Evolutionary conservation across 768 basidiomycete genomes (phyloP), one percentile per base, ranked within the genome.

Genomic region (Rubroboletus pulcherrimus): DNA sequence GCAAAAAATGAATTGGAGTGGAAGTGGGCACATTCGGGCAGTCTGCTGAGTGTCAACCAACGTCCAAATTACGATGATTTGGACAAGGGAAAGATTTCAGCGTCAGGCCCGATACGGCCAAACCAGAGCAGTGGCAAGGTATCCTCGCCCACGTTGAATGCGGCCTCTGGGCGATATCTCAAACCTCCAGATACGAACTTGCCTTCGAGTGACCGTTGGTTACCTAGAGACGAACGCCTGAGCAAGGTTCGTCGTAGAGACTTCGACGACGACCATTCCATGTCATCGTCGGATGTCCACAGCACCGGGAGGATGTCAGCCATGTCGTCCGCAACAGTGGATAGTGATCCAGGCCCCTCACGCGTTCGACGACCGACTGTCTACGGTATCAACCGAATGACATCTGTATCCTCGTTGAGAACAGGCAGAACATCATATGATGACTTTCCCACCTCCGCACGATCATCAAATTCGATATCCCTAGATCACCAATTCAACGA

Each of bases 221-320:
- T 59, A 47, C 63, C 69, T 15, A 75, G 78, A 44, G 79, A 81
- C 47, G 87, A 89, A 66, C 80, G 86, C 26, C 70, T 87, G 66
- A 74, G 81, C 52, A 94, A 94, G 76, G 88, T 84, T 58, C 82
- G 92, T 59, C 81, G 89, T 67, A 76, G 89, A 67, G 90, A 93
- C 63, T 87, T 81, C 61, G 93, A 95, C 72, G 93, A 93, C 66
- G 92, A 93, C 64, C 91, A 89, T 66, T 94, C 93, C 31, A 89
- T 92, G 82, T 92, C 91, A 51, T 91, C 89, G 30, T 91, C 89
- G 45, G 93, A 93, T 62, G 77, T 93, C 31, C 87, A 87, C 61
- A 89, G 85, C 67, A 75, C 84, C 51, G 81, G 85, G 40, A 83
- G 83, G 53, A 81, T 87, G 77, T 92, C 90, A 7, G 81, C 83